Conservation (phyloP, 768 basidiomycete species). For the Amanita fuliginea region DNA sequence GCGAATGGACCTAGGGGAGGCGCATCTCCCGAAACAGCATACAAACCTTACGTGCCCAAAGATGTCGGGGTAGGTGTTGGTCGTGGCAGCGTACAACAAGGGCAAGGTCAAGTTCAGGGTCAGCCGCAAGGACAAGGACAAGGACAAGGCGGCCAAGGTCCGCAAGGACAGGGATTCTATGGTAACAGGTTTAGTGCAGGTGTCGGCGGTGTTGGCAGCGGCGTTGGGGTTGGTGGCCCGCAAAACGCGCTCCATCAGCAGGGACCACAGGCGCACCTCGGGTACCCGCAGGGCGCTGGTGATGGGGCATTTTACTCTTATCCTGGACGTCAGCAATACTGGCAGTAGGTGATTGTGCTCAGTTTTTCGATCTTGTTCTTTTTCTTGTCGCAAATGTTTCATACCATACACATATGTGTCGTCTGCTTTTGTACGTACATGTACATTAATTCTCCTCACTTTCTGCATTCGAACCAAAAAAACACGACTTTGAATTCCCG, state of each 20-base stretch:
- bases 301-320: slow-evolving; percentile 67
- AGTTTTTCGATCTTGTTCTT: slow-evolving; percentile 4
- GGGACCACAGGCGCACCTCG: slow-evolving; percentile 45
- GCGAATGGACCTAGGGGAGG: slow-evolving; percentile 40
- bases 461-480: background rate
- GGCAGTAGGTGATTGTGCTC: slow-evolving; percentile 32
- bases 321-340: slow-evolving; percentile 55
- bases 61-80: slow-evolving; percentile 43
- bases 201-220: slow-evolving; percentile 23
- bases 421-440: slow-evolving; percentile 6
- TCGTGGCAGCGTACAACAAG: slow-evolving; percentile 30
- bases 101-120: slow-evolving; percentile 37
- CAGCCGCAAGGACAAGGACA: slow-evolving; percentile 42
- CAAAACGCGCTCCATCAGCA: slow-evolving; percentile 32
- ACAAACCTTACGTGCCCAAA: slow-evolving; percentile 67
- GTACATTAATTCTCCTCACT: background rate
- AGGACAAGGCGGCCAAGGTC: slow-evolving; percentile 34
- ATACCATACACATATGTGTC: slow-evolving; percentile 7
- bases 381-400: slow-evolving; percentile 6
- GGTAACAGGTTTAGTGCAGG: slow-evolving; percentile 33
- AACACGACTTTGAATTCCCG: too few species aligned
- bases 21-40: slow-evolving; percentile 59
- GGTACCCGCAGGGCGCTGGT: slow-evolving; percentile 53
- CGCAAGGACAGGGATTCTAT: slow-evolving; percentile 42
- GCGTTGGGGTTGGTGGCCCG: slow-evolving; percentile 26